A percentile compares a stretch with the other conserved stretches of the same genome.
Conservation (phyloP, 139 green algal species). For the Auxenochlorella pyrenoidosa region DNA sequence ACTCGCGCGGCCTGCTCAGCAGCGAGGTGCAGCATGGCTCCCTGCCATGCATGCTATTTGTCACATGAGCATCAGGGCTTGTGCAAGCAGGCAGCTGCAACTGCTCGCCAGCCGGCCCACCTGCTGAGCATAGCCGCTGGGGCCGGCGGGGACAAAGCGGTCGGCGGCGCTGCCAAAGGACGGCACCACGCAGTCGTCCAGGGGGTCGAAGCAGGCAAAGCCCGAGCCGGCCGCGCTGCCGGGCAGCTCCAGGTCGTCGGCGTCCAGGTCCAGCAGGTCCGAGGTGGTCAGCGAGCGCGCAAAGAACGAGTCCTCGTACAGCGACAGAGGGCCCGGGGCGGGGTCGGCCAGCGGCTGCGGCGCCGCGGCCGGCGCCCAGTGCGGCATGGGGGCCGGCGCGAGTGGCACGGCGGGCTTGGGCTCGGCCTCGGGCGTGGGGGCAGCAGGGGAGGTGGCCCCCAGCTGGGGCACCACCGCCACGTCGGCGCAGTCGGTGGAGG, state of each 20-base stretch:
- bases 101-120: background rate
- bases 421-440: background rate
- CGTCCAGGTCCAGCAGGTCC: constrained; percentile 34
- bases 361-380: background rate
- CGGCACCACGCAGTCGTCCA: constrained; percentile 43
- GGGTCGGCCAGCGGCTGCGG: background rate
- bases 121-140: background rate
- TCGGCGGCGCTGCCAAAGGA: constrained; percentile 18
- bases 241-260: constrained; percentile 28
- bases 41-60: too few species aligned
- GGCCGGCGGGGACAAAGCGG: background rate
- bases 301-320: constrained; percentile 34
- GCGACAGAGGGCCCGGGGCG: background rate
- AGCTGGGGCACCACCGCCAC: constrained; percentile 43
- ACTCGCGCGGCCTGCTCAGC: too few species aligned
- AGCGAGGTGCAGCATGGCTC: too few species aligned
- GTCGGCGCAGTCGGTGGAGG: constrained; percentile 6
- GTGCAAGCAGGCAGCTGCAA: background rate
- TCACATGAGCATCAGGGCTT: too few species aligned
- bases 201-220: constrained; percentile 28
- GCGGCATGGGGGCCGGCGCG: background rate
- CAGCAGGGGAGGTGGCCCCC: too few species aligned
- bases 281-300: constrained; percentile 13
- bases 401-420: background rate
- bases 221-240: background rate